phyloP scores from a whole-genome alignment of 2,329 filamentous ascomycete genomes.

The Colletotrichum tabaci region DNA sequence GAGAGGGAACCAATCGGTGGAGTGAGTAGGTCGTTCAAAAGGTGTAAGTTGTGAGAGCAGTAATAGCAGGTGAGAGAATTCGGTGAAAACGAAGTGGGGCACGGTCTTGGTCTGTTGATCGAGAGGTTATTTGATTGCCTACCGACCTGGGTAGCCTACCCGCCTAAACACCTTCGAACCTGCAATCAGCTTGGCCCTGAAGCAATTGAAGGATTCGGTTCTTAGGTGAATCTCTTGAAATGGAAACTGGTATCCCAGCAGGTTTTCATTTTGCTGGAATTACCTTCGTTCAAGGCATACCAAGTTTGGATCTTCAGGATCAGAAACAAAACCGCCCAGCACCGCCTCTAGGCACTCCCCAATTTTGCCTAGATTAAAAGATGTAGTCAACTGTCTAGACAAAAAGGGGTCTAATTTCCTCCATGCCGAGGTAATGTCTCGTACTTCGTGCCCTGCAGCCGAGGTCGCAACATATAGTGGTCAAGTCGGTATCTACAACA shows the following conservation, averaged over 20 bases:
- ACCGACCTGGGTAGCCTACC: neutral
- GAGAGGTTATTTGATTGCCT: neutral
- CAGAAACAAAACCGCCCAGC: no score
- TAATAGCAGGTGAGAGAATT: neutral
- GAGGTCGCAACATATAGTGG: neutral
- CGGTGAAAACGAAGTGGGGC: slow-evolving; percentile 10
- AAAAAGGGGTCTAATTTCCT: no score
- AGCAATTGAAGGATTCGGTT: neutral
- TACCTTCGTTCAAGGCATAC: neutral
- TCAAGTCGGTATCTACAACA: neutral
- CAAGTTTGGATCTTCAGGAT: neutral
- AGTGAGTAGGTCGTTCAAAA: neutral
- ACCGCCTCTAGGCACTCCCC: neutral
- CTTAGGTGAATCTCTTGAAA: neutral
- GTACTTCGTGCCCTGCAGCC: neutral
- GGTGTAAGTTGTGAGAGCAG: slow-evolving; percentile 6
- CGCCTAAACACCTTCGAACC: neutral
- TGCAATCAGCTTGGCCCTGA: neutral
- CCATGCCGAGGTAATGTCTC: neutral
- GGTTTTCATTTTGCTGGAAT: neutral
- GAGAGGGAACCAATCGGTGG: neutral
- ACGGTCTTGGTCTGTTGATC: neutral
- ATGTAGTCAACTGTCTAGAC: no score
- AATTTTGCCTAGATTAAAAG: no score
- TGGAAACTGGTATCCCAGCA: no score